Evolutionary conservation across 2,329 filamentous ascomycete genomes (phyloP), one percentile per base, ranked within the genome.

Genomic region (Hymenotorrendiella dingleyae): DNA sequence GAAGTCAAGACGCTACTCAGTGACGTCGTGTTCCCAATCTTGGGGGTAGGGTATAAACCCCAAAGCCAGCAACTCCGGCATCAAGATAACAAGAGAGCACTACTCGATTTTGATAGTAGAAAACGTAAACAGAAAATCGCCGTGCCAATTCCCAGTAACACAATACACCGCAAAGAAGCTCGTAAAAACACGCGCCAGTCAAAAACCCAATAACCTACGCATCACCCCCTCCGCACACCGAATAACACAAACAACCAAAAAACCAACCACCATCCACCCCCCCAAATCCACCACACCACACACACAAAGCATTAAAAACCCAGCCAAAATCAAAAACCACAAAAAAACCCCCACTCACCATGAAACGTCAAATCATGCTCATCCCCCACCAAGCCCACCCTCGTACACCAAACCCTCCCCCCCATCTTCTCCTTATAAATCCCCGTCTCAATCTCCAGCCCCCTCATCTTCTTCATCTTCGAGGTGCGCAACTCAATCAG

Each of bases 401-500:
- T 41, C 10, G 35, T 40, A 40, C 48, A 53, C 33, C 47, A 58
- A 12, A 58, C 26, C 20, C 42, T 46, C 2, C 23, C 40, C 20
- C 8, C 40, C 14, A 50, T 36, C 2, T 52, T 46, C 11, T 46
- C 29, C 24, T 58, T 58, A 39, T 57, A 56, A 46, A 82, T 83
- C 1, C 74, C 78, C 0, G 74, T 73, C 43, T 67, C 63, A 33
- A 77, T 67, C 10, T 65, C 65, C 3, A 78, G 64, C 0, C 70
- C 70, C 3, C 67, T 66, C 61, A 80, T 68, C 19, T 65, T 67
- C 58, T 75, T 74, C 67, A 80, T 73, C 47, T 66, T 71, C 19
- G 74, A 74, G 0, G 71, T 72, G 22, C 78, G 73, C 11, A 83
- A 62, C 54, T 82, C 73, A 17, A 76, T 59, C 10, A 83, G 63